A percentile compares a stretch with the other conserved stretches of the same genome.
Evolutionary conservation across 164 flowering plant species (phyloP).

Genomic region (Magnolia officinalis): DNA sequence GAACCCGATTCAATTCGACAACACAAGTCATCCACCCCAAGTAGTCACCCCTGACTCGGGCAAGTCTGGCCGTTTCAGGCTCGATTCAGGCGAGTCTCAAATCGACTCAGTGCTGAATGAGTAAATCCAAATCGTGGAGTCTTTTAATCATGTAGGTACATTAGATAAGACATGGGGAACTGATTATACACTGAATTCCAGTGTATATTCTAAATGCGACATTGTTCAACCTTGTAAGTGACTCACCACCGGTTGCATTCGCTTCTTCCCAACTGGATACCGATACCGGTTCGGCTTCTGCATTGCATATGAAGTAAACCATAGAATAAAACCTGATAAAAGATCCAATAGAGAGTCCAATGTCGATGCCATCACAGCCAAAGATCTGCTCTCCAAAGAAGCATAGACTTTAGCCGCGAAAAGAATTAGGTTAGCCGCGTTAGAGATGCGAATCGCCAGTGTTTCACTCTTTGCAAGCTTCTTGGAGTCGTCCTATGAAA

Average conservation of each 20-base stretch:
- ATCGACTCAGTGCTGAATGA: no score
- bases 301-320: slow-evolving; percentile 87
- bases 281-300: slow-evolving; percentile 59
- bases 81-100: no score
- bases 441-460: slow-evolving; percentile 54
- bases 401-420: slow-evolving; percentile 75
- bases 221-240: no score
- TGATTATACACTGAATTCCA: no score
- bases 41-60: no score
- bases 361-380: slow-evolving; percentile 89
- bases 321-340: slow-evolving; percentile 75
- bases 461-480: slow-evolving; percentile 60
- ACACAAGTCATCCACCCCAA: no score
- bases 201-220: no score
- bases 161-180: no score
- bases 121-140: no score
- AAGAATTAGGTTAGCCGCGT: slow-evolving; percentile 59
- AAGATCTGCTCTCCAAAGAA: slow-evolving; percentile 65
- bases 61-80: no score
- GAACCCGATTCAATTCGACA: no score
- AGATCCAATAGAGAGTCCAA: slow-evolving; percentile 79
- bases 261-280: slow-evolving; percentile 74
- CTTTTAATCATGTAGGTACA: no score
- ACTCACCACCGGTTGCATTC: slow-evolving; percentile 91
- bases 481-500: slow-evolving; percentile 59